Percentiles rank a stretch among this genome's conserved stretches.
Evolutionary conservation across 345 rosid genomes (phyloP).

Genomic region (Laguncularia racemosa): DNA sequence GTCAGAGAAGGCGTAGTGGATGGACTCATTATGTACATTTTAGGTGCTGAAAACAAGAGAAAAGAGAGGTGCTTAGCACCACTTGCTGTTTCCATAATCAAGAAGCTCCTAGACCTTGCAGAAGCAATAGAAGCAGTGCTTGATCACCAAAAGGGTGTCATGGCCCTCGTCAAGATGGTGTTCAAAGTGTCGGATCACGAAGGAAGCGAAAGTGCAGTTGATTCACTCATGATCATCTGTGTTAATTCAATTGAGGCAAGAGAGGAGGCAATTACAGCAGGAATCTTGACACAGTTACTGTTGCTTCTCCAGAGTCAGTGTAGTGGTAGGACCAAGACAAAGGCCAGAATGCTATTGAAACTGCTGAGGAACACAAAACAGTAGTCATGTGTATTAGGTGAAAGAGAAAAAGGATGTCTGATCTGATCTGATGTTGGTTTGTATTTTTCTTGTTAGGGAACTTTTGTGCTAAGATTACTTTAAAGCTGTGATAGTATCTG

Average conservation of each 20-base stretch:
- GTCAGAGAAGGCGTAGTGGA: slow-evolving; percentile 25
- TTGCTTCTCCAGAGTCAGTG: slow-evolving; percentile 17
- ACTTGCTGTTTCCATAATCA: slow-evolving; percentile 29
- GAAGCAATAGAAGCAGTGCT: slow-evolving; percentile 29
- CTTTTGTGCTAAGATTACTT: too few species aligned
- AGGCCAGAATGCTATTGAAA: slow-evolving; percentile 16
- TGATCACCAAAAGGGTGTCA: slow-evolving; percentile 23
- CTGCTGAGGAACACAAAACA: slow-evolving; percentile 8
- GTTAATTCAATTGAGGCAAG: slow-evolving; percentile 27
- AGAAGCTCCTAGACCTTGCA: slow-evolving; percentile 25
- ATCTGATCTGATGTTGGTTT: too few species aligned
- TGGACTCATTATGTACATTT: slow-evolving; percentile 28
- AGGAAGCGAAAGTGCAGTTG: slow-evolving; percentile 49
- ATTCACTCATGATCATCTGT: slow-evolving; percentile 34
- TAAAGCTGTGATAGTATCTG: too few species aligned
- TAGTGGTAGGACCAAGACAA: slow-evolving; percentile 12
- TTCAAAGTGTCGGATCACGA: slow-evolving; percentile 55
- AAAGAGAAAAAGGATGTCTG: not conserved
- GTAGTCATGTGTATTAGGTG: not conserved
- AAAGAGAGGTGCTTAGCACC: slow-evolving; percentile 16
- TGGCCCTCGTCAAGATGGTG: slow-evolving; percentile 41
- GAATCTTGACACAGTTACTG: slow-evolving; percentile 15
- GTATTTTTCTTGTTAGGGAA: too few species aligned
- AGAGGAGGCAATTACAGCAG: slow-evolving; percentile 10
- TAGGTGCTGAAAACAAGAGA: slow-evolving; percentile 16